Evolutionary conservation across 768 basidiomycete genomes (phyloP), one percentile per base, ranked within the genome.

Genomic region (Pleurotus salmoneostramineus): DNA sequence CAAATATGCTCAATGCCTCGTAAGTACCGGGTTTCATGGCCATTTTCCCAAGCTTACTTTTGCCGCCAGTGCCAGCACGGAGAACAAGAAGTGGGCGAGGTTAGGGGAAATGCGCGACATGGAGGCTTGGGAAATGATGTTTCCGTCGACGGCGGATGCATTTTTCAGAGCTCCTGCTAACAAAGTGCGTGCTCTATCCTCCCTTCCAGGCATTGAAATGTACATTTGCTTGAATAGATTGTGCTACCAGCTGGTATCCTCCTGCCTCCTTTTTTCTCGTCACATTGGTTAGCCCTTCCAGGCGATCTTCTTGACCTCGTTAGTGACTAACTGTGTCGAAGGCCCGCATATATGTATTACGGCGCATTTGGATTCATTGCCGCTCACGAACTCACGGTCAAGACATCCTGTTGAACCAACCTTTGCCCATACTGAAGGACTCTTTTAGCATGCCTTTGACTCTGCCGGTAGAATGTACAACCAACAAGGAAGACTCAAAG

Each of bases 211-310:
- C 46, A 21, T 45, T 32, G 4, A 49, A 10, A 46, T 58, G 43
- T 33, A 33, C 60, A 44, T 32, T 47, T 44, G 21, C 21, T 7
- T 48, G 2, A 42, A 17, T 45, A 92, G 88, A 94, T 95, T 51
- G 92, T 94, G 15, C 97, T 99, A 75, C 95, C 97, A 6, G 96
- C 97, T 17, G 97, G 97, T 27, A 95, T 98, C 65, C 74, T 98
- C 14, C 93, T 88, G 61, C 88, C 92, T 1, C 95, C 95, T 0
- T 98, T 95, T 82, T 98, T 95, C 77, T 83, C 82, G 3, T 76
- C 82, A 52, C 77, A 84, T 56, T 96, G 93, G 90, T 90, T 59
- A 34, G 36, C 31, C 47, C 44, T 15, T 43, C 47, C 21, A 27
- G 21, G 21, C 3, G 21, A 27, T 17, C 21, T 7, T 35, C 44